These are phyloP conservation scores for Barnettozyma sp. DNA, from an alignment of 805 yeast species.

Conservation along the genomic window DNA sequence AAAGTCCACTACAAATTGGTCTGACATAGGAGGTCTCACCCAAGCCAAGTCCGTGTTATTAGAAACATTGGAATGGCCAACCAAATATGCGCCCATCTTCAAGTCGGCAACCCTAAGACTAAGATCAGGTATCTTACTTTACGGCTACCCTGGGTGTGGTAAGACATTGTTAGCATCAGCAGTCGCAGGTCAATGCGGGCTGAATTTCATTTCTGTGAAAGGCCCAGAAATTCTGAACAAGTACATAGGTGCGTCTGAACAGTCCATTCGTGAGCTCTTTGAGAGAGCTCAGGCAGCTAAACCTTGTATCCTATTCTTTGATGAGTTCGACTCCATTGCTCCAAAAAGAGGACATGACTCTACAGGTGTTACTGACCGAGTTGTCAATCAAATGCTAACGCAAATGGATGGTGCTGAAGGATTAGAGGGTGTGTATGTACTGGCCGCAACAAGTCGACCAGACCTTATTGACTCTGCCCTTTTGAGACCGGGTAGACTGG, in stretches of 20 bases:
- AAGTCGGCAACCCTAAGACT: slow-evolving; percentile 78
- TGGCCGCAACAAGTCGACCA: slow-evolving; percentile 95
- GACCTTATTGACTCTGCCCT: slow-evolving; percentile 93
- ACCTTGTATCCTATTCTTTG: slow-evolving; percentile 89
- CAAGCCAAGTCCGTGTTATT: slow-evolving; percentile 69
- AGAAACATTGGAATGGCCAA: slow-evolving; percentile 96
- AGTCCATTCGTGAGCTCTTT: slow-evolving; percentile 85
- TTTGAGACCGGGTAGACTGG: slow-evolving; percentile 92
- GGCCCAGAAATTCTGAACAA: slow-evolving; percentile 95
- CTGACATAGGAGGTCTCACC: slow-evolving; percentile 80
- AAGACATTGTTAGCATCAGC: slow-evolving; percentile 91
- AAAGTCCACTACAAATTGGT: slow-evolving; percentile 69
- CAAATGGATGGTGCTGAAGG: slow-evolving; percentile 99
- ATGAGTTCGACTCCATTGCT: slow-evolving; percentile 94
- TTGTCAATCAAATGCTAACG: slow-evolving; percentile 92
- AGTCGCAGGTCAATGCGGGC: slow-evolving; percentile 87
- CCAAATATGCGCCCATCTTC: slow-evolving; percentile 93
- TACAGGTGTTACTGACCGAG: slow-evolving; percentile 96
- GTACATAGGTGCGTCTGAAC: slow-evolving; percentile 96
- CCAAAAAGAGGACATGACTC: slow-evolving; percentile 98
- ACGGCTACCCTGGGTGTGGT: slow-evolving; percentile 98
- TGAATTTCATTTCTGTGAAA: slow-evolving; percentile 86
- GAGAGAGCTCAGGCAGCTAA: slow-evolving; percentile 93
- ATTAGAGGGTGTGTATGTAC: slow-evolving; percentile 88
- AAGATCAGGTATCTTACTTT: slow-evolving; percentile 82